These are phyloP conservation scores for Lolium multiflorum DNA, from an alignment of 176 grass and related monocot genomes.

Conservation along the genomic window DNA sequence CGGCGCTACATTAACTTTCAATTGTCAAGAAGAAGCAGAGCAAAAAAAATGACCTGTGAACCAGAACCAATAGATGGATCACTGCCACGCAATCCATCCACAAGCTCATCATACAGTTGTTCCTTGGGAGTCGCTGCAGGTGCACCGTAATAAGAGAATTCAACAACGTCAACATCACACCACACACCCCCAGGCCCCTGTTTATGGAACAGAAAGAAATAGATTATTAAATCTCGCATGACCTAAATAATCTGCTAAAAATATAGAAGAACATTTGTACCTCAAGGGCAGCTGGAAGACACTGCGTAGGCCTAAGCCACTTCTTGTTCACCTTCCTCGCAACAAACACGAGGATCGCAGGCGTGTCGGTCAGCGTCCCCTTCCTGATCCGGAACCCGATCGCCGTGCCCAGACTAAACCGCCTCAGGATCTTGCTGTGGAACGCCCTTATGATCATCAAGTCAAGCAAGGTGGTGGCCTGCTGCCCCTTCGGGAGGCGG, in stretches of 20 bases:
- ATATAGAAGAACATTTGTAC: slow-evolving; percentile 38
- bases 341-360: slow-evolving; percentile 96
- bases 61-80: slow-evolving; percentile 91
- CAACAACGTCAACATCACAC: slow-evolving; percentile 98
- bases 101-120: slow-evolving; percentile 91
- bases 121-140: slow-evolving; percentile 93
- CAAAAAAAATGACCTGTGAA: slow-evolving; percentile 71
- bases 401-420: slow-evolving; percentile 93
- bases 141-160: slow-evolving; percentile 99
- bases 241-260: slow-evolving; percentile 32
- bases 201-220: slow-evolving; percentile 34
- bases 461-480: slow-evolving; percentile 91
- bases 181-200: slow-evolving; percentile 94
- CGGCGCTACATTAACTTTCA: not conserved
- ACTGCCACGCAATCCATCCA: slow-evolving; percentile 89
- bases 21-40: slow-evolving; percentile 5
- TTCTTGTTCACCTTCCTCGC: slow-evolving; percentile 92
- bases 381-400: slow-evolving; percentile 88
- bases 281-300: slow-evolving; percentile 89
- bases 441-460: slow-evolving; percentile 98
- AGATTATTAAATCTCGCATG: slow-evolving; percentile 20
- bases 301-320: slow-evolving; percentile 78
- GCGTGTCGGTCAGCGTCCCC: slow-evolving; percentile 79
- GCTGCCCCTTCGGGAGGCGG: slow-evolving; percentile 74
- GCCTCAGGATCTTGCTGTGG: slow-evolving; percentile 93